These are phyloP conservation scores for Solanum hybrid DNA, from an alignment of 305 asterid species.

Conservation along the genomic window DNA sequence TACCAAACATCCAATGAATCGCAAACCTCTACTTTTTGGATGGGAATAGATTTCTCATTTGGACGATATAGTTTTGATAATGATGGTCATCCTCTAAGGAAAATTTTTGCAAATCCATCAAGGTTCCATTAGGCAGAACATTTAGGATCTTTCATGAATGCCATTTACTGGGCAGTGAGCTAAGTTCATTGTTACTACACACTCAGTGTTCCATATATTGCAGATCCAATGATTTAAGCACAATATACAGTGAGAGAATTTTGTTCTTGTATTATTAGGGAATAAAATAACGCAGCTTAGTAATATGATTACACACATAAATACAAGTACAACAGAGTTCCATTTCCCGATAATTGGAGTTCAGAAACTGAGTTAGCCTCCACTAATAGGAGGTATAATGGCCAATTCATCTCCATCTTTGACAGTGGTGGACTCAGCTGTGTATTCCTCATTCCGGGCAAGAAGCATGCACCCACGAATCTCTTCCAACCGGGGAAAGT, in stretches of 20 bases:
- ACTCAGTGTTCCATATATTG: not conserved
- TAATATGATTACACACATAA: not conserved
- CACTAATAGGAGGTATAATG: constrained; percentile 91
- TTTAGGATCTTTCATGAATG: not conserved
- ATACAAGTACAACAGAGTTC: not conserved
- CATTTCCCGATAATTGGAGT: not conserved
- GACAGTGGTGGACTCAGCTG: constrained; percentile 43
- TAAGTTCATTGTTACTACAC: not conserved
- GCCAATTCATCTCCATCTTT: constrained; percentile 77
- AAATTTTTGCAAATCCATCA: not conserved
- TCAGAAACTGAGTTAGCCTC: constrained; percentile 36
- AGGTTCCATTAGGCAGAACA: not conserved
- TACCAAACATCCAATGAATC: not conserved
- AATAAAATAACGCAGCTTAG: not conserved
- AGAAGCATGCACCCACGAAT: constrained; percentile 72
- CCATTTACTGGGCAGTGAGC: not conserved
- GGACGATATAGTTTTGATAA: not conserved
- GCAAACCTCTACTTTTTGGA: not conserved
- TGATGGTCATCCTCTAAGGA: not conserved
- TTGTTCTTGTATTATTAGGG: not conserved
- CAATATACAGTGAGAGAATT: not conserved
- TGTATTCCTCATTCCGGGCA: constrained; percentile 72
- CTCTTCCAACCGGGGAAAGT: constrained; percentile 68
- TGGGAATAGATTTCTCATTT: not conserved
- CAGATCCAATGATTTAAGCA: not conserved